These are phyloP conservation scores for Pleurotus citrinopileatus DNA, from an alignment of 768 basidiomycete species.

Conservation along the genomic window DNA sequence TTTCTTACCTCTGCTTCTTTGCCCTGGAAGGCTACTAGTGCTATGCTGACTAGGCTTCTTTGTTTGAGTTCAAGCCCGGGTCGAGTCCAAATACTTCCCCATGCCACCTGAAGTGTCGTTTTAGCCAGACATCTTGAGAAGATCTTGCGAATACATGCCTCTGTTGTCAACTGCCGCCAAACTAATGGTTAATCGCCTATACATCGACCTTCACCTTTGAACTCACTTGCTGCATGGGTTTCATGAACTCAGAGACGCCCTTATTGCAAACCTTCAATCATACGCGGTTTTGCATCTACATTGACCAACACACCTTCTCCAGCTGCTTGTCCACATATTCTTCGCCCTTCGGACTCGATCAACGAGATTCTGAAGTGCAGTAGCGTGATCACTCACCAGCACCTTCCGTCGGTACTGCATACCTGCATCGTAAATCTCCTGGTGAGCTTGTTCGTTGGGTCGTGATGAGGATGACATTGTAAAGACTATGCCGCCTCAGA, in stretches of 20 bases:
- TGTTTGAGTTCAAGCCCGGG: conserved; percentile 44
- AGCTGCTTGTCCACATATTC: conserved; percentile 41
- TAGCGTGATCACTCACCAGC: conserved; percentile 26
- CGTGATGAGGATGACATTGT: conserved; percentile 20
- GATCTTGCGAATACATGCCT: conserved; percentile 21
- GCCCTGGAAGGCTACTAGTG: conserved; percentile 38
- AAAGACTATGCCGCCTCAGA: background rate
- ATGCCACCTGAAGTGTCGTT: conserved; percentile 28
- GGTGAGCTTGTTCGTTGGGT: conserved; percentile 33
- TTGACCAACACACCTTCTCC: conserved; percentile 22
- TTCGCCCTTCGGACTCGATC: conserved; percentile 29
- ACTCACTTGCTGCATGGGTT: conserved; percentile 40
- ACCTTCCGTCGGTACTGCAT: conserved; percentile 37
- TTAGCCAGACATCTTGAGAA: background rate
- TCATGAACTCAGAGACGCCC: conserved; percentile 44
- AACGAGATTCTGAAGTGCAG: background rate
- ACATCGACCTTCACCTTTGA: too few species aligned
- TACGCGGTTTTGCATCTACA: background rate
- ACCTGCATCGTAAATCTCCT: conserved; percentile 41
- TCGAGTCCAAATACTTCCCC: conserved; percentile 47
- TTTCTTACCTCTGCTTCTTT: conserved; percentile 38
- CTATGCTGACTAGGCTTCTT: conserved; percentile 42
- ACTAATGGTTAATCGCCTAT: too few species aligned
- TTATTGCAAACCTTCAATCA: conserved; percentile 6
- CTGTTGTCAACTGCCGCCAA: conserved; percentile 30